Conservation (phyloP, 2,329 filamentous ascomycete genomes). For the Ophiostoma montium region DNA sequence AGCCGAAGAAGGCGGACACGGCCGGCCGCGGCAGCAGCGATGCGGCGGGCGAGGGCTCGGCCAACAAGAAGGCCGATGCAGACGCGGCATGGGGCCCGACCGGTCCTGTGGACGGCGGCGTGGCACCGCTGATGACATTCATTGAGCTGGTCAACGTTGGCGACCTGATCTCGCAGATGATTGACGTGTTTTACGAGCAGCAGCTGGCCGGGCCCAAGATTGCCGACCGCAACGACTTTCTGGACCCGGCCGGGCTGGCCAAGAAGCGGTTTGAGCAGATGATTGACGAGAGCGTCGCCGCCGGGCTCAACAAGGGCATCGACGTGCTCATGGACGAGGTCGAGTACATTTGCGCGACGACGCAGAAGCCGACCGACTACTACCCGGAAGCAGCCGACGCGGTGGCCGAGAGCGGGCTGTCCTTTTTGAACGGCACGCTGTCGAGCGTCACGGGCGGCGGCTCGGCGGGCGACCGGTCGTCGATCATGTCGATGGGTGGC, state of each 20-base stretch:
- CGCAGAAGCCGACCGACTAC: constrained; percentile 76
- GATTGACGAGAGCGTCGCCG: constrained; percentile 91
- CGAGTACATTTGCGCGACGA: constrained; percentile 84
- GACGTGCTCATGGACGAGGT: constrained; percentile 98
- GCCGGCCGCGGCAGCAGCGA: background rate
- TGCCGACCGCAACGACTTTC: constrained; percentile 83
- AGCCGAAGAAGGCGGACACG: constrained; percentile 47
- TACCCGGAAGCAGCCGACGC: constrained; percentile 47
- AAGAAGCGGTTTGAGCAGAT: constrained; percentile 99
- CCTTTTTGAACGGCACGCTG: constrained; percentile 12
- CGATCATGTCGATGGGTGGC: constrained; percentile 4
- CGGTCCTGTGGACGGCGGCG: constrained; percentile 44
- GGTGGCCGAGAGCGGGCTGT: constrained; percentile 13
- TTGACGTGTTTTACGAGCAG: constrained; percentile 96
- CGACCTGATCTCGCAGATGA: constrained; percentile 95
- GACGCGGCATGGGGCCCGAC: background rate
- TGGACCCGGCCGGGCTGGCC: constrained; percentile 79
- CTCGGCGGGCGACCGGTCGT: constrained; percentile 17
- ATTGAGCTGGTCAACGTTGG: constrained; percentile 96
- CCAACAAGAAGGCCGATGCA: background rate
- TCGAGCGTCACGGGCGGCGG: constrained; percentile 14
- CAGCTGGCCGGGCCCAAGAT: constrained; percentile 74
- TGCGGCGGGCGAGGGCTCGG: background rate
- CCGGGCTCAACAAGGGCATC: constrained; percentile 92
- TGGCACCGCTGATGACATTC: constrained; percentile 87